phyloP scores from a whole-genome alignment of 2,329 filamentous ascomycete genomes.

The Talaromyces sp. region DNA sequence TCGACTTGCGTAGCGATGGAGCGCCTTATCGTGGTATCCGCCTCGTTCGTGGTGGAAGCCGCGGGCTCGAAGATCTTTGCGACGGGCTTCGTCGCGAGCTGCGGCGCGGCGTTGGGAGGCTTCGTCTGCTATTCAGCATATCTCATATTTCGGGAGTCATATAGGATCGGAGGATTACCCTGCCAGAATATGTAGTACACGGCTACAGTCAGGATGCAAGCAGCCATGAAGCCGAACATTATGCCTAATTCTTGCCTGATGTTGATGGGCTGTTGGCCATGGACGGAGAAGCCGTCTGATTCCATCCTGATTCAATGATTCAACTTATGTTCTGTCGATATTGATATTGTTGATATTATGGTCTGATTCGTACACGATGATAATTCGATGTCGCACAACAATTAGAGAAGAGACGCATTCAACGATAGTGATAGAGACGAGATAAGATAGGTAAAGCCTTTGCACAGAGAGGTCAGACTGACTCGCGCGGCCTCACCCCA shows the following conservation, averaged over 20 bases:
- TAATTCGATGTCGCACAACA: not conserved
- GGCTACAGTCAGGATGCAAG: slow-evolving; percentile 32
- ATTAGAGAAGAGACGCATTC: not conserved
- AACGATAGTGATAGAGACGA: not conserved
- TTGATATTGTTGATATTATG: not conserved
- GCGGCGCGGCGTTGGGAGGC: slow-evolving; percentile 25
- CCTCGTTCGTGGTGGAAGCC: slow-evolving; percentile 24
- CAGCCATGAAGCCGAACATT: slow-evolving; percentile 38
- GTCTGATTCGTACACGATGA: not conserved
- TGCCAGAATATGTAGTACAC: slow-evolving; percentile 36
- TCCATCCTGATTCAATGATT: slow-evolving; percentile 27
- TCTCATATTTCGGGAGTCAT: not conserved
- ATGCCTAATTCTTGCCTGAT: slow-evolving; percentile 38
- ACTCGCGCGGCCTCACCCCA: not conserved
- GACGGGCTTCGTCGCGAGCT: slow-evolving; percentile 31
- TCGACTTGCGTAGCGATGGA: slow-evolving; percentile 20
- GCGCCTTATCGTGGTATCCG: slow-evolving; percentile 29
- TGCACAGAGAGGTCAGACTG: not conserved
- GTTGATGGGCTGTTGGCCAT: slow-evolving; percentile 19
- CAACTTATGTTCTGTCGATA: not conserved
- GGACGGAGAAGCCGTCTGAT: not conserved
- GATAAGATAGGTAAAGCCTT: not conserved
- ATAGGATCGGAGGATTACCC: slow-evolving; percentile 21
- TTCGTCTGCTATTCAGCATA: slow-evolving; percentile 13
- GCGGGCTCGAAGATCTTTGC: slow-evolving; percentile 29